Base-by-base conservation (phyloP, 2,329 filamentous ascomycete genomes). In the Pleurostoma richardsiae region DNA sequence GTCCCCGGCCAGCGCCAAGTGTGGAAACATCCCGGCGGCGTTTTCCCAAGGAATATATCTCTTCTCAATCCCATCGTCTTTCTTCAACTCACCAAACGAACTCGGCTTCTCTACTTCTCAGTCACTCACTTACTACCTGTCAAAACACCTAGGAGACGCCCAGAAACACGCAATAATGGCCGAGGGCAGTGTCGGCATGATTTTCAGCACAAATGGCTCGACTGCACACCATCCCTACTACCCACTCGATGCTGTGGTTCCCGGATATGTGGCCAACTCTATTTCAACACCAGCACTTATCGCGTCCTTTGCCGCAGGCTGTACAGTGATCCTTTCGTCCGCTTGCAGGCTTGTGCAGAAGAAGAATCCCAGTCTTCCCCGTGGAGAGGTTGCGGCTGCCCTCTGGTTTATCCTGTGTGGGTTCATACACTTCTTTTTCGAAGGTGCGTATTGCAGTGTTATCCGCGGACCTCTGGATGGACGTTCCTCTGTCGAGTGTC, bases 381-480 rank as follows among this genome's bases (percentile, higher is more conserved):
- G 56, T 6, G 62, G 61, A 29, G 86, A 90, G 53, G 71, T 81
- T 41, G 55, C 76, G 10, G 78, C 77, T 4, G 78, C 85, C 27
- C 66, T 89, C 66, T 92, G 88, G 88, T 91, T 91, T 63, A 76
- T 85, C 27, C 72, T 92, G 10, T 88, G 85, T 75, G 78, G 69
- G 62, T 77, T 54, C 51, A 72, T 71, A 49, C 69, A 72, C 51
- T 44, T 69, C 27, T 63, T 70, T 52, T 66, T 74, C 38, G 71
- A 75, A 55, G 68, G 65, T 66, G 52, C 30, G 46, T 48, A 40
- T 41, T 46, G 19, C 2, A 1, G 6, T 29, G 31, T 33, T 29
- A 7, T 41, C n/a, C 30, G 40, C n/a, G 10, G 30, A 27, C 33
- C 19, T 4, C 6, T 27, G 5, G 10, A n/a, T 44, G 60, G 63